Evolutionary conservation across 2,329 filamentous ascomycete genomes (phyloP).

Genomic region (Fusarium devonianum): DNA sequence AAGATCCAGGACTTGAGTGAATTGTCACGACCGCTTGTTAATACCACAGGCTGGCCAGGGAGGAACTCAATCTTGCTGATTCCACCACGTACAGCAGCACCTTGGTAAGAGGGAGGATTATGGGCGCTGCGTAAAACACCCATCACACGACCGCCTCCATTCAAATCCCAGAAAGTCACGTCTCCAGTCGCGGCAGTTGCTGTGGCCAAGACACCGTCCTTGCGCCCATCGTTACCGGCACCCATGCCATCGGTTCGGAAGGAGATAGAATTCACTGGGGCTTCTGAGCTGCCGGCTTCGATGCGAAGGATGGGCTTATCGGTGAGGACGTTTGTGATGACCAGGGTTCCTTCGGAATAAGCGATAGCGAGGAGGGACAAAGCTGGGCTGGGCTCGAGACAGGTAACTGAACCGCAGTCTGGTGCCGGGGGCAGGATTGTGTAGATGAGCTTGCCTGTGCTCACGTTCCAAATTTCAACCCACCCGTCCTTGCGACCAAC

Average conservation of each 20-base stretch:
- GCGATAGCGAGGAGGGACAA: constrained; percentile 88
- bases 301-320: constrained; percentile 77
- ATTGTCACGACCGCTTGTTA: constrained; percentile 93
- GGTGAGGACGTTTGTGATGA: constrained; percentile 81
- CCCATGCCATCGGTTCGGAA: constrained; percentile 91
- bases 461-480: constrained; percentile 97
- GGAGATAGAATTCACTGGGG: constrained; percentile 79
- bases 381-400: constrained; percentile 82
- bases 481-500: constrained; percentile 86
- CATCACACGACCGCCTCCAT: constrained; percentile 84
- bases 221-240: constrained; percentile 84
- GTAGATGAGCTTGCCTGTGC: constrained; percentile 88
- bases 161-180: constrained; percentile 95
- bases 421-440: constrained; percentile 80
- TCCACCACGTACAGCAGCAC: constrained; percentile 70
- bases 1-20: constrained; percentile 97
- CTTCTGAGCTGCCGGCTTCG: constrained; percentile 69
- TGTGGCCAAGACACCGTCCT: constrained; percentile 93
- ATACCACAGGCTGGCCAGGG: constrained; percentile 83
- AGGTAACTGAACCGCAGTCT: constrained; percentile 82
- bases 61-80: constrained; percentile 91
- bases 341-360: constrained; percentile 79
- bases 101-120: constrained; percentile 70
- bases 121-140: constrained; percentile 89
- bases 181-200: constrained; percentile 81